These are phyloP conservation scores for Aspergillus uvarum DNA, from an alignment of 2,329 filamentous ascomycete genomes.

Conservation along the genomic window DNA sequence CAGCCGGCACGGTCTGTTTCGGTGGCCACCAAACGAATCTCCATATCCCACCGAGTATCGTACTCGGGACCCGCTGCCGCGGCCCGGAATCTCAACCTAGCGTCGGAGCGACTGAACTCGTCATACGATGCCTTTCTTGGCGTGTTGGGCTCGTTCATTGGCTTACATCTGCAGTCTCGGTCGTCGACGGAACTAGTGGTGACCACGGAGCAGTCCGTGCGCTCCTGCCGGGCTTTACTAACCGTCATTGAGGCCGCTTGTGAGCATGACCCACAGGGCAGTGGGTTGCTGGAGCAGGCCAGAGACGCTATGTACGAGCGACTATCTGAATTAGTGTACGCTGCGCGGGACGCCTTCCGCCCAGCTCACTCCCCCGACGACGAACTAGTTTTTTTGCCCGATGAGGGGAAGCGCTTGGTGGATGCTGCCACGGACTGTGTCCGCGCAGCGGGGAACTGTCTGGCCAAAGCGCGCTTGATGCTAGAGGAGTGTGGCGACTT, in stretches of 20 bases:
- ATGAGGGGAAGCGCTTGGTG: slow-evolving; percentile 73
- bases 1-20: slow-evolving; percentile 33
- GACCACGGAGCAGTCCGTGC: slow-evolving; percentile 79
- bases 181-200: slow-evolving; percentile 78
- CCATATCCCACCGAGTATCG: slow-evolving; percentile 71
- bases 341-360: slow-evolving; percentile 75
- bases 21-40: slow-evolving; percentile 49
- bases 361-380: slow-evolving; percentile 66
- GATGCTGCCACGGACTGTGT: slow-evolving; percentile 83
- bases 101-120: slow-evolving; percentile 75
- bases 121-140: slow-evolving; percentile 88
- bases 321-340: slow-evolving; percentile 76
- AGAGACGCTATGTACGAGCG: slow-evolving; percentile 75
- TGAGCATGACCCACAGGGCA: slow-evolving; percentile 69
- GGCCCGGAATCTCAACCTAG: slow-evolving; percentile 67
- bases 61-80: slow-evolving; percentile 66
- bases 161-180: slow-evolving; percentile 88
- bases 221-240: slow-evolving; percentile 76
- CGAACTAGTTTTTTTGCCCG: slow-evolving; percentile 76
- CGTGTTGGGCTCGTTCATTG: slow-evolving; percentile 89
- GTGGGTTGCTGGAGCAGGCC: slow-evolving; percentile 65
- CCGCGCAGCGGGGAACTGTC: slow-evolving; percentile 84
- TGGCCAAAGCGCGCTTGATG: slow-evolving; percentile 78
- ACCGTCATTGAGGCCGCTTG: slow-evolving; percentile 79
- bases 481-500: slow-evolving; percentile 91